Conservation (phyloP, 768 basidiomycete species). For the Candolleomyces eurysporus region DNA sequence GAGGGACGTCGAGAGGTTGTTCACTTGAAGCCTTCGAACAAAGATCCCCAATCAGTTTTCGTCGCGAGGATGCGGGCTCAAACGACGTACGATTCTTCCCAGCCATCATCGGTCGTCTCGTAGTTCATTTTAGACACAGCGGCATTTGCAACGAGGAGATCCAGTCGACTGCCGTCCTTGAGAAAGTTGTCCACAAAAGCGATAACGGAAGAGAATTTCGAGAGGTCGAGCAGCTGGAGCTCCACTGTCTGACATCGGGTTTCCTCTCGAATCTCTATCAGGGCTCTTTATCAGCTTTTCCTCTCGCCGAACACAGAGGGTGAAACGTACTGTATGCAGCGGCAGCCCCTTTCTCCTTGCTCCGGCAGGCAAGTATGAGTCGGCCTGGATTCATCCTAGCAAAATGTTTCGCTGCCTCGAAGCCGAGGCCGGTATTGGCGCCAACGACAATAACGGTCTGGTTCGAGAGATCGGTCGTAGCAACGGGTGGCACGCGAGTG, state of each 20-base stretch:
- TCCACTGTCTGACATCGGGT: slow-evolving; percentile 35
- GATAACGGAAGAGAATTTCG: slow-evolving; percentile 37
- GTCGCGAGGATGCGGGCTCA: no score
- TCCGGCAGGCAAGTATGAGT: slow-evolving; percentile 40
- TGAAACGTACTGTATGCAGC: slow-evolving; percentile 32
- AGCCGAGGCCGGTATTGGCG: slow-evolving; percentile 51
- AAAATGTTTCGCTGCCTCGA: slow-evolving; percentile 46
- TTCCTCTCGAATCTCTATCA: slow-evolving; percentile 24
- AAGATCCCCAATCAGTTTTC: not conserved
- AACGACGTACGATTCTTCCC: slow-evolving; percentile 37
- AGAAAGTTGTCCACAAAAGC: slow-evolving; percentile 34
- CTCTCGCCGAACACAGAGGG: no score
- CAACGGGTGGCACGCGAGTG: slow-evolving; percentile 23
- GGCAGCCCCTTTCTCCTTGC: slow-evolving; percentile 29
- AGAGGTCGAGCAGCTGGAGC: slow-evolving; percentile 39
- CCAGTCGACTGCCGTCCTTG: slow-evolving; percentile 32
- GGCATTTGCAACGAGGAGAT: slow-evolving; percentile 46
- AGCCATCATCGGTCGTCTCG: slow-evolving; percentile 31
- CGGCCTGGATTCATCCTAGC: slow-evolving; percentile 41
- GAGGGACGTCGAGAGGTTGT: slow-evolving; percentile 37
- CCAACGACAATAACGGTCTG: slow-evolving; percentile 50
- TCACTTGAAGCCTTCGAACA: slow-evolving; percentile 41
- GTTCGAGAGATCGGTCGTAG: slow-evolving; percentile 32
- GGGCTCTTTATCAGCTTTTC: no score
- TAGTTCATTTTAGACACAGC: slow-evolving; percentile 17